Evolutionary conservation across 352 stramenopile species (phyloP).

Genomic region (Phytophthora palmivora): DNA sequence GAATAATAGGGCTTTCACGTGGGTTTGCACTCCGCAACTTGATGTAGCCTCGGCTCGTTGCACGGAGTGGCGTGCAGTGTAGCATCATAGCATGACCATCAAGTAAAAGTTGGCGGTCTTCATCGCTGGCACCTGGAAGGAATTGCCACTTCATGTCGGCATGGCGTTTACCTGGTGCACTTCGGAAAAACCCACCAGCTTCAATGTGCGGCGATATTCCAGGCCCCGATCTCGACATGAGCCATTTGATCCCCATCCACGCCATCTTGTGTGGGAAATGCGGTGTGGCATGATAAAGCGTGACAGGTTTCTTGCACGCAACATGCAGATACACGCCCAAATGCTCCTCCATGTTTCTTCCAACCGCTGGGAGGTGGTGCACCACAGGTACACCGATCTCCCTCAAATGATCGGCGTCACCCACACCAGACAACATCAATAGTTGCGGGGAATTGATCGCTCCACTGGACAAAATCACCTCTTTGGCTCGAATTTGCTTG

Average conservation of each 20-base stretch:
- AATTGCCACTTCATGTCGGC: conserved; percentile 91
- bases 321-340: conserved; percentile 88
- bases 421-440: conserved; percentile 84
- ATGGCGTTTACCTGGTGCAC: conserved; percentile 63
- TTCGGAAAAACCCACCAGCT: conserved; percentile 68
- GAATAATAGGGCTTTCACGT: conserved; percentile 70
- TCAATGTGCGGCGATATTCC: conserved; percentile 81
- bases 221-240: conserved; percentile 57
- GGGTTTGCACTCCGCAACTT: conserved; percentile 74
- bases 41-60: conserved; percentile 80
- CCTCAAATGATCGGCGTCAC: conserved; percentile 66
- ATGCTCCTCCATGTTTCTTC: conserved; percentile 88
- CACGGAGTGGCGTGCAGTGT: conserved; percentile 84
- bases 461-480: conserved; percentile 84
- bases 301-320: conserved; percentile 82
- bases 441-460: conserved; percentile 89
- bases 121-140: conserved; percentile 60
- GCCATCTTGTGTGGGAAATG: conserved; percentile 78
- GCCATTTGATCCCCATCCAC: conserved; percentile 77
- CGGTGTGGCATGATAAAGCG: conserved; percentile 82
- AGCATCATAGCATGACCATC: conserved; percentile 79
- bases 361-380: conserved; percentile 75
- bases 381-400: conserved; percentile 70
- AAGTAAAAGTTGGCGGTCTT: conserved; percentile 18
- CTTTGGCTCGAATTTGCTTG: conserved; percentile 63